phyloP scores from a whole-genome alignment of 31 red algal genomes.

The Endocladia muricata region DNA sequence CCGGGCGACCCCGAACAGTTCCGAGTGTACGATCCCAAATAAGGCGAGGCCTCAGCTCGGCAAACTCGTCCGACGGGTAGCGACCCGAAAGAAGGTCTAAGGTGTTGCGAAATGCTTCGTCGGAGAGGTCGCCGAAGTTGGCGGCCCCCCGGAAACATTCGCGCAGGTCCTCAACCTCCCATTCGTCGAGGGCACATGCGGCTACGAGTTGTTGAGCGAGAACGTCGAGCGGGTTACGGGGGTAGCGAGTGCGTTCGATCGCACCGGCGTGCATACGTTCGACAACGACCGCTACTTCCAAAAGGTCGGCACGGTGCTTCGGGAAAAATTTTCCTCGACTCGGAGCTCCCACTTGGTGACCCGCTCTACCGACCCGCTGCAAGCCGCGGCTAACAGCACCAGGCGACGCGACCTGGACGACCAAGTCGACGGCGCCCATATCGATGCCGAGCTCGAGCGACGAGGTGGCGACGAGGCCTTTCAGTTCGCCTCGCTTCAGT shows the following conservation, averaged over 20 bases:
- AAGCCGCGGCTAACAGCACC: conserved; percentile 20
- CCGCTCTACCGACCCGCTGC: conserved; percentile 32
- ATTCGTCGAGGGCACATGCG: neutral
- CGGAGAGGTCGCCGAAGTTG: neutral
- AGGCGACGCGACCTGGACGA: conserved; percentile 9
- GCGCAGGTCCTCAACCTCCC: neutral
- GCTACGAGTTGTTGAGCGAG: neutral
- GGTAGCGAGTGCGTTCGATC: neutral
- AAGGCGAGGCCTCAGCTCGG: too few relatives aligned
- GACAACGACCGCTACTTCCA: neutral
- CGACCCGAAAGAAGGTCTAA: too few relatives aligned
- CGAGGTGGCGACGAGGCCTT: conserved; percentile 22
- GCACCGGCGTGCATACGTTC: neutral
- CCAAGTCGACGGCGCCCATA: conserved; percentile 19
- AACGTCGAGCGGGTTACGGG: neutral
- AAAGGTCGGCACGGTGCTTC: neutral
- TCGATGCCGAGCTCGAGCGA: conserved; percentile 50
- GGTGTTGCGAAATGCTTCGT: neutral
- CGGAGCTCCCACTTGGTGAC: too few relatives aligned
- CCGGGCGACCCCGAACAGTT: too few relatives aligned
- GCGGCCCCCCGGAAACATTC: neutral
- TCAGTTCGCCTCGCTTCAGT: neutral
- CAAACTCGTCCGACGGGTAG: too few relatives aligned
- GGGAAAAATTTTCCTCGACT: too few relatives aligned
- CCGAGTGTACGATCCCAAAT: too few relatives aligned